Evolutionary conservation across 306 rosid species (phyloP).

Genomic region (Fragaria nilgerrensis): DNA sequence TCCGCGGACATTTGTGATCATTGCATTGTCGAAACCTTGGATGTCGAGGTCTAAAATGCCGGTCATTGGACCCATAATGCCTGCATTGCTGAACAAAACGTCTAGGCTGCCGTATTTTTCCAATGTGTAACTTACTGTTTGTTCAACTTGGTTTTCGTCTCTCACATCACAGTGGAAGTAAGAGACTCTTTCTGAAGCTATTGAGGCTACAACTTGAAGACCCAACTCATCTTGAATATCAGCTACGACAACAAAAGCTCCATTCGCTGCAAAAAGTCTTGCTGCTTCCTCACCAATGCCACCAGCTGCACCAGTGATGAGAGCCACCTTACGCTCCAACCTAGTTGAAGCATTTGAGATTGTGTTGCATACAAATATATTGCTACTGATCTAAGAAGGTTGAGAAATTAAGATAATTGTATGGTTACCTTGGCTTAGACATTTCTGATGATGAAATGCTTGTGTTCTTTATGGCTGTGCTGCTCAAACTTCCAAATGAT

Average conservation of each 20-base stretch:
- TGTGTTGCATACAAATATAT: not conserved
- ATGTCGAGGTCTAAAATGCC: conserved; percentile 73
- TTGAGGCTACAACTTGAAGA: conserved; percentile 41
- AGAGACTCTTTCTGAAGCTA: conserved; percentile 43
- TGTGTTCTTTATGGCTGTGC: conserved; percentile 5
- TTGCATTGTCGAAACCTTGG: conserved; percentile 49
- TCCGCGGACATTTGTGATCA: conserved; percentile 70
- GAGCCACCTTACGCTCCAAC: conserved; percentile 81
- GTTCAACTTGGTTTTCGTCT: conserved; percentile 67
- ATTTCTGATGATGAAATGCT: conserved; percentile 25
- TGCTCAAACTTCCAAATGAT: conserved; percentile 36
- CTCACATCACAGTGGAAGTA: conserved; percentile 80
- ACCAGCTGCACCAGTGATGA: conserved; percentile 80
- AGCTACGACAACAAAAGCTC: conserved; percentile 64
- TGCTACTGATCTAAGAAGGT: conserved; percentile 12
- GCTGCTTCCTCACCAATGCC: conserved; percentile 84
- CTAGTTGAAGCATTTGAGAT: conserved; percentile 20
- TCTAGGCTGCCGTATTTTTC: conserved; percentile 65
- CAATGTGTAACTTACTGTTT: conserved; percentile 46
- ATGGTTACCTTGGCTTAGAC: conserved; percentile 49
- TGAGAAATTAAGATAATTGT: not conserved
- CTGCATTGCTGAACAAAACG: conserved; percentile 80
- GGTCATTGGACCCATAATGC: conserved; percentile 53
- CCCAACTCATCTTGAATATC: conserved; percentile 87
- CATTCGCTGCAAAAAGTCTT: conserved; percentile 55